Conservation (phyloP, 139 green algal species). For the Marvania coccoides region DNA sequence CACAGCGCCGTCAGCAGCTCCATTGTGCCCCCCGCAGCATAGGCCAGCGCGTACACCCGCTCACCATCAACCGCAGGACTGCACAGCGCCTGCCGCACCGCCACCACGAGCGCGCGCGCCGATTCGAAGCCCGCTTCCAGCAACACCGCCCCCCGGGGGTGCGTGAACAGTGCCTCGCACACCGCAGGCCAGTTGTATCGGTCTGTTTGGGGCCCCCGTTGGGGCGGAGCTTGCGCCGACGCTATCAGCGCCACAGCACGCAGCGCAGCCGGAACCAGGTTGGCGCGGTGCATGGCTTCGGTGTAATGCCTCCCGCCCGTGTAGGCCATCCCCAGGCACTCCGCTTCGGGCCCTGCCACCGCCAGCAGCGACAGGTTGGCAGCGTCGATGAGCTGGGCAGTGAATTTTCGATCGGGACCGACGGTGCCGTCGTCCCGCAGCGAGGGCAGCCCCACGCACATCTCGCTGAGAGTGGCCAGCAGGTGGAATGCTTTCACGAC, state of each 20-base stretch:
- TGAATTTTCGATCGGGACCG: slow-evolving; percentile 1
- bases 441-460: background rate
- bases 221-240: slow-evolving; percentile 7
- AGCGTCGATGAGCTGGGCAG: slow-evolving; percentile 17
- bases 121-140: slow-evolving; percentile 36
- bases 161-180: slow-evolving; percentile 9
- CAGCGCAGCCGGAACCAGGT: slow-evolving; percentile 28
- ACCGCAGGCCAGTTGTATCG: background rate
- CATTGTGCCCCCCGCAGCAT: slow-evolving; percentile 18
- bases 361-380: slow-evolving; percentile 27
- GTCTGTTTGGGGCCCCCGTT: background rate
- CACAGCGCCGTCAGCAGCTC: slow-evolving; percentile 29
- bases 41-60: slow-evolving; percentile 23
- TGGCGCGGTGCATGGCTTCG: slow-evolving; percentile 11
- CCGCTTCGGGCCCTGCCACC: slow-evolving; percentile 21
- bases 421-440: background rate
- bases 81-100: slow-evolving; percentile 11
- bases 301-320: background rate
- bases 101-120: slow-evolving; percentile 13
- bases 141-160: slow-evolving; percentile 21
- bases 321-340: background rate
- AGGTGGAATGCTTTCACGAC: slow-evolving; percentile 15
- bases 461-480: slow-evolving; percentile 12
- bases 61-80: background rate
- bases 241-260: slow-evolving; percentile 13